A percentile compares a stretch with the other conserved stretches of the same genome.
Conservation (phyloP, 805 yeast species). For the Zygosaccharomyces bisporus region DNA sequence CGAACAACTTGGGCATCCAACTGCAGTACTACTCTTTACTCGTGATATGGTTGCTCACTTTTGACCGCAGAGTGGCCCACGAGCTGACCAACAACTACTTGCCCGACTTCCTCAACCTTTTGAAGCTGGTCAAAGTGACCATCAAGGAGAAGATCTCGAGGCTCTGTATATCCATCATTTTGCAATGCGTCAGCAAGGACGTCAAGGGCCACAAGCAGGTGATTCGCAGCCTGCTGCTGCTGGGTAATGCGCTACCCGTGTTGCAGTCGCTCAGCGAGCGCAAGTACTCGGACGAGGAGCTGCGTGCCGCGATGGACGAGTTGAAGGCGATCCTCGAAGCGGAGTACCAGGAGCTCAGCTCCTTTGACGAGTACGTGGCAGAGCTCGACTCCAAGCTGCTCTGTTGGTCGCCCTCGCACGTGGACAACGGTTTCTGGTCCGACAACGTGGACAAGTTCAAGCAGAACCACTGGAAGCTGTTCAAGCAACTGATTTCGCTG, state of each 20-base stretch:
- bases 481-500: conserved; percentile 56
- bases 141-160: conserved; percentile 91
- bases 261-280: conserved; percentile 71
- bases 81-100: conserved; percentile 53
- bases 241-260: conserved; percentile 70
- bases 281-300: conserved; percentile 93
- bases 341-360: conserved; percentile 74
- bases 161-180: conserved; percentile 69
- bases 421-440: conserved; percentile 83
- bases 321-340: conserved; percentile 61
- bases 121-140: conserved; percentile 65
- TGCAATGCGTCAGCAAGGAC: conserved; percentile 50
- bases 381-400: conserved; percentile 77
- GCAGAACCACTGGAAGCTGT: conserved; percentile 68
- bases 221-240: conserved; percentile 63
- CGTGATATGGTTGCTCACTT: conserved; percentile 80
- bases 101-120: conserved; percentile 42
- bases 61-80: conserved; percentile 51
- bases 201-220: conserved; percentile 41
- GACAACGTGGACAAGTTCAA: conserved; percentile 76
- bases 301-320: conserved; percentile 62
- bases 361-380: conserved; percentile 85
- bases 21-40: conserved; percentile 76
- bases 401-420: conserved; percentile 90
- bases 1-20: conserved; percentile 59